Evolutionary conservation across 129 eudicot genomes (phyloP).

Genomic region (Pittosporum tobira): DNA sequence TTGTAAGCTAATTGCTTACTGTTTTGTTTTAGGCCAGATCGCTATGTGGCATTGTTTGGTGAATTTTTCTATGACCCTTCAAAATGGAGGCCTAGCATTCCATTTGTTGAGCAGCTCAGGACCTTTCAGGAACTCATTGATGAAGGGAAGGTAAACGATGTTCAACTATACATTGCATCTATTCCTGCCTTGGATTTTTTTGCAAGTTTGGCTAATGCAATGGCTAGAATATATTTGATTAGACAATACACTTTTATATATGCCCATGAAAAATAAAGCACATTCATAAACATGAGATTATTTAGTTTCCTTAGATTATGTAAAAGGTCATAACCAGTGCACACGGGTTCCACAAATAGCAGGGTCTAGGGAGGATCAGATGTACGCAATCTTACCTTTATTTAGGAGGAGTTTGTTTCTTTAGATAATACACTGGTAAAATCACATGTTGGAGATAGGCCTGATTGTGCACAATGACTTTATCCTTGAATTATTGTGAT

Average conservation of each 20-base stretch:
- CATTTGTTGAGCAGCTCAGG: conserved; percentile 81
- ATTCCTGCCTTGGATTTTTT: not conserved
- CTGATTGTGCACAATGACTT: not conserved
- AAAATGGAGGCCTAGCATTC: conserved; percentile 76
- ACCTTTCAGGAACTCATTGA: conserved; percentile 85
- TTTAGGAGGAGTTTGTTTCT: not conserved
- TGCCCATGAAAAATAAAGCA: not conserved
- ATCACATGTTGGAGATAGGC: too few relatives aligned
- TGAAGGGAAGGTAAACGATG: conserved; percentile 72
- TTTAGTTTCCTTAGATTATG: not conserved
- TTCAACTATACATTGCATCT: conserved; percentile 7
- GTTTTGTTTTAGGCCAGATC: conserved; percentile 69
- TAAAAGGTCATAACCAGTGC: too few relatives aligned
- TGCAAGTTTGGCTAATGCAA: not conserved
- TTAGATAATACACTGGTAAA: too few relatives aligned
- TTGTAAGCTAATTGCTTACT: not conserved
- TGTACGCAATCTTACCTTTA: not conserved
- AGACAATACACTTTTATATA: not conserved
- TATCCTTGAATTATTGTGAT: not conserved
- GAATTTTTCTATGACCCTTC: conserved; percentile 59
- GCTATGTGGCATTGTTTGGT: conserved; percentile 84
- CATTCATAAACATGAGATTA: not conserved
- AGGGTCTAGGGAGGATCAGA: too few relatives aligned
- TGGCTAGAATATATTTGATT: not conserved
- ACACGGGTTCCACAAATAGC: too few relatives aligned